A percentile compares a stretch with the other conserved stretches of the same genome.
Conservation (phyloP, 177 flowering plant species). For the Vitis hybrid region DNA sequence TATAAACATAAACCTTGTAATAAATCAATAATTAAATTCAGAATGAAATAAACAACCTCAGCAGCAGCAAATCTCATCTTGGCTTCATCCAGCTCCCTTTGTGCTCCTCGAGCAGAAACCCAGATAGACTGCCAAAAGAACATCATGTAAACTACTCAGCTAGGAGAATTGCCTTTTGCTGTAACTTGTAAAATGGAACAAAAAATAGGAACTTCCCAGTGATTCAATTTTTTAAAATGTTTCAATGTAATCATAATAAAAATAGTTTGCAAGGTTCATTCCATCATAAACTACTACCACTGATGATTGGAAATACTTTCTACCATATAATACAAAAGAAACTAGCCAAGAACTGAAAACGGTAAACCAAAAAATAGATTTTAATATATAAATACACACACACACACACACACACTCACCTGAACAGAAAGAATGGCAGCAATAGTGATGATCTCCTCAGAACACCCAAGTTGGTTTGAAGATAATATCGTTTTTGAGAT, state of each 20-base stretch:
- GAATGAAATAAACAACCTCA: slow-evolving; percentile 54
- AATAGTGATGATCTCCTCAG: slow-evolving; percentile 84
- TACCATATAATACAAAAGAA: not conserved
- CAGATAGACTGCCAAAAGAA: slow-evolving; percentile 81
- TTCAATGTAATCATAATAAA: too few relatives aligned
- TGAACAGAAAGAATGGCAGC: slow-evolving; percentile 84
- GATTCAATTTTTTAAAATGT: too few relatives aligned
- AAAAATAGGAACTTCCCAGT: too few relatives aligned
- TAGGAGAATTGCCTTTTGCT: not conserved
- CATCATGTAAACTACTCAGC: not conserved
- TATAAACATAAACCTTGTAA: not conserved
- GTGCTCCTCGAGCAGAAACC: slow-evolving; percentile 70
- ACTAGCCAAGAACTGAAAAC: not conserved
- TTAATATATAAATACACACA: not conserved
- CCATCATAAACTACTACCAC: not conserved
- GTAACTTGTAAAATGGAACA: too few relatives aligned
- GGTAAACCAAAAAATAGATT: not conserved
- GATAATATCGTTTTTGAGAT: slow-evolving; percentile 87
- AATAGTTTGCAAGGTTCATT: not conserved
- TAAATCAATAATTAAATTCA: not conserved
- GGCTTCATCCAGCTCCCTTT: slow-evolving; percentile 90
- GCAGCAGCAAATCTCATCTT: slow-evolving; percentile 92
- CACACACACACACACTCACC: slow-evolving; percentile 18
- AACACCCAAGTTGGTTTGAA: slow-evolving; percentile 73
- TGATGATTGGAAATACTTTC: not conserved